Conservation (phyloP, 2,329 filamentous ascomycete genomes). For the Malbranchea zuffiana region DNA sequence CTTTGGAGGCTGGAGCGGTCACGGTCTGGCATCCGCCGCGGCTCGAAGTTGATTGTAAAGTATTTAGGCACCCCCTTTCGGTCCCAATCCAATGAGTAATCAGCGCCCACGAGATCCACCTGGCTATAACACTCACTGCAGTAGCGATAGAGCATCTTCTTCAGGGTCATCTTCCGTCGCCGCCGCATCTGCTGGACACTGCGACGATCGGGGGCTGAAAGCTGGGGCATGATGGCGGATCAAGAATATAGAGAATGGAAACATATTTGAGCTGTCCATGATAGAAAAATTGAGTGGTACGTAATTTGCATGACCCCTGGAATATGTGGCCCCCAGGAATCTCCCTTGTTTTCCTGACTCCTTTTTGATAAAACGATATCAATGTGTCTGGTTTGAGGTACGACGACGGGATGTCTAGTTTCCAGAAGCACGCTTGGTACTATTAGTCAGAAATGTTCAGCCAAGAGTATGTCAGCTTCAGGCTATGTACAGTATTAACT, state of each 20-base stretch:
- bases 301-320: background rate
- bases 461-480: too few relatives aligned
- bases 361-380: too few relatives aligned
- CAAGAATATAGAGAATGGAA: background rate
- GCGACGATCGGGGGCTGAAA: background rate
- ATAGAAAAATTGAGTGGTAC: background rate
- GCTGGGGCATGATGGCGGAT: background rate
- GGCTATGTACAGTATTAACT: too few relatives aligned
- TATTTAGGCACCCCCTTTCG: background rate
- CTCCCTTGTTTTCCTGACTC: too few relatives aligned
- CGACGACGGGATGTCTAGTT: too few relatives aligned
- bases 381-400: too few relatives aligned
- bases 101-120: background rate
- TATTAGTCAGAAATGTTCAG: too few relatives aligned
- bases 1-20: background rate
- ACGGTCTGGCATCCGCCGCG: background rate
- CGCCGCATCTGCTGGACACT: conserved; percentile 2
- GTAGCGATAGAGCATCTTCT: background rate
- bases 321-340: conserved; percentile 2
- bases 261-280: background rate
- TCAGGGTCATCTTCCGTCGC: background rate
- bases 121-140: conserved; percentile 4
- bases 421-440: too few relatives aligned
- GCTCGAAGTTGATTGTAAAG: conserved; percentile 2
- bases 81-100: background rate